phyloP scores from a whole-genome alignment of 176 grass and related monocot genomes.

The Phragmites australis region DNA sequence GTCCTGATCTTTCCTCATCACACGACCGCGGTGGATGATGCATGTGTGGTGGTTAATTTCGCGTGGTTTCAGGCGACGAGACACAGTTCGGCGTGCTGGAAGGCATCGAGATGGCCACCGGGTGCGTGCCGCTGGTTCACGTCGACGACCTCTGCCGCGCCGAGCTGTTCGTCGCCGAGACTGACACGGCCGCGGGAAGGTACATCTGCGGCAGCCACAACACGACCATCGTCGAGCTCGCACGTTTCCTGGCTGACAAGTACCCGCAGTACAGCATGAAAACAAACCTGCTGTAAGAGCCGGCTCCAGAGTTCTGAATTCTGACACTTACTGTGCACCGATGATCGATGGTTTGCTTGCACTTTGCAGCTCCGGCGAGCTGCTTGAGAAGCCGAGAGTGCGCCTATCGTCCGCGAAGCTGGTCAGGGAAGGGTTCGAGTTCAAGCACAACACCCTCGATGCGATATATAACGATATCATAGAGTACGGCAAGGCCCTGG shows the following conservation, averaged over 20 bases:
- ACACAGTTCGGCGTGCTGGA: background rate
- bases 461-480: constrained; percentile 46
- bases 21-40: background rate
- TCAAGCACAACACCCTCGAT: constrained; percentile 43
- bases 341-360: background rate
- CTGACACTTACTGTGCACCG: background rate
- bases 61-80: constrained; percentile 18
- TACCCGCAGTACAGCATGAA: constrained; percentile 46
- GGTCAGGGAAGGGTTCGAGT: constrained; percentile 36
- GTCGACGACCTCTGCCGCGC: constrained; percentile 46
- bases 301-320: background rate
- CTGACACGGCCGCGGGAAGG: constrained; percentile 5
- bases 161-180: constrained; percentile 43
- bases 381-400: background rate
- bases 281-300: background rate
- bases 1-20: background rate
- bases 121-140: constrained; percentile 29
- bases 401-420: constrained; percentile 48
- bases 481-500: constrained; percentile 46
- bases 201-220: constrained; percentile 48
- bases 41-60: background rate
- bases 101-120: constrained; percentile 14
- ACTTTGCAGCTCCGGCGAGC: constrained; percentile 16
- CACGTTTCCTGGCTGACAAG: constrained; percentile 20
- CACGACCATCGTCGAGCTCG: constrained; percentile 13